Base-by-base conservation (phyloP, 164 flowering plant species). In the Kingdonia uniflora region DNA sequence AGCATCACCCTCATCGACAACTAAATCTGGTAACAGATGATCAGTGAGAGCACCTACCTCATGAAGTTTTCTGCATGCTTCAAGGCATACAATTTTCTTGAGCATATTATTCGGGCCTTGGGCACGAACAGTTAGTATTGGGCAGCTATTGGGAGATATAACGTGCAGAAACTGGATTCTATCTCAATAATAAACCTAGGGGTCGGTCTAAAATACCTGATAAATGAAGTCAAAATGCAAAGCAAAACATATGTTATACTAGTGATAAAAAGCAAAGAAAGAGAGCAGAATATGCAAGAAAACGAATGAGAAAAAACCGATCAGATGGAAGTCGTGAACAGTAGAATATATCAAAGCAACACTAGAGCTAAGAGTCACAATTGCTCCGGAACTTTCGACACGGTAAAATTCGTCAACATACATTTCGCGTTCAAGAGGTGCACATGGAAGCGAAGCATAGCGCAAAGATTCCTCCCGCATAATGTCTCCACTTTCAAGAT, bases 241-340 rank as follows among this genome's bases (percentile, higher is more conserved):
- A 20, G 5, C 5, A 7, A 20, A 23, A 12, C 25, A 12, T 2
- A 6, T 25, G 19, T 21, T 2, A 21, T 1, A 6, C 14, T 21
- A 11, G 24, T n/a, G 40, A 11, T 37, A 45, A 14, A 24, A 40
- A 42, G n/a, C n/a, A n/a, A 29, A 29, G 35, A 42, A 47, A 38
- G 1, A n/a, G n/a, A 26, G 35, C 5, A 38, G n/a, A 6, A 56
- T 46, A 3, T 25, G 22, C 39, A 42, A 2, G 47, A 56, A 11
- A 11, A n/a, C n/a, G 19, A 11, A 6, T n/a, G 17, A 48, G 33
- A 62, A 69, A 80, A 62, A 60, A 90, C 95, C 84, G 59, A 63
- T 90, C 97, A 39, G 91, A 79, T 52, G 97, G 97, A 41, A 90
- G 87, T 44, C 77, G 68, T 14, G 97, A 85, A 66, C 95, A 90